Conservation (phyloP, 2,329 filamentous ascomycete species). For the Fusarium annulatum region DNA sequence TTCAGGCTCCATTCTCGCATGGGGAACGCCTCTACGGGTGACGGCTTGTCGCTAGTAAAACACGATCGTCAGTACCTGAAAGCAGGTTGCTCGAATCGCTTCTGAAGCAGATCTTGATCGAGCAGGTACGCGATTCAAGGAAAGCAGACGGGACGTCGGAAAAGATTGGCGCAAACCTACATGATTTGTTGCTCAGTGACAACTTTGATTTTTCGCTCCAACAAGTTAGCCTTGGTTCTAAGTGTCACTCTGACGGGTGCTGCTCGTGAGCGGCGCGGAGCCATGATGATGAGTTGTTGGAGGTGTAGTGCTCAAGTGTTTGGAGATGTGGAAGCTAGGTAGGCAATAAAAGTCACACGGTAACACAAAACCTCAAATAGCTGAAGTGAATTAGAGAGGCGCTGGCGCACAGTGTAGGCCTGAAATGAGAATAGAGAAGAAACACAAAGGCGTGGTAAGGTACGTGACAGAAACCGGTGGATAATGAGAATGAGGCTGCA, state of each 20-base stretch:
- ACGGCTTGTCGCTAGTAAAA: slow-evolving; percentile 70
- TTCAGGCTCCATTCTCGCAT: slow-evolving; percentile 94
- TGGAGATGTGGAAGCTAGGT: slow-evolving; percentile 3
- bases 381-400: neutral
- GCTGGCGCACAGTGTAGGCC: slow-evolving; percentile 8
- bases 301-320: neutral
- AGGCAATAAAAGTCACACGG: slow-evolving; percentile 8
- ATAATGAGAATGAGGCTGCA: slow-evolving; percentile 3
- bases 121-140: neutral
- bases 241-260: slow-evolving; percentile 22
- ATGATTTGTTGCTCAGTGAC: slow-evolving; percentile 91
- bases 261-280: slow-evolving; percentile 25
- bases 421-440: neutral
- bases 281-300: slow-evolving; percentile 25
- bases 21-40: slow-evolving; percentile 86
- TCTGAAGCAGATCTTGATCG: neutral
- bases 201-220: slow-evolving; percentile 90
- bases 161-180: slow-evolving; percentile 64
- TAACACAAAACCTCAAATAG: slow-evolving; percentile 10
- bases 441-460: neutral
- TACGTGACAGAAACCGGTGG: neutral
- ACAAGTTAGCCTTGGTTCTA: slow-evolving; percentile 43
- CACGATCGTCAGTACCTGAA: slow-evolving; percentile 5
- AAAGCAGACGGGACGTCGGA: neutral
- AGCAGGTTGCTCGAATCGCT: neutral